Percentiles rank a stretch among this genome's conserved stretches.
Evolutionary conservation across 2,329 filamentous ascomycete genomes (phyloP).

Genomic region (Fusarium globosum): DNA sequence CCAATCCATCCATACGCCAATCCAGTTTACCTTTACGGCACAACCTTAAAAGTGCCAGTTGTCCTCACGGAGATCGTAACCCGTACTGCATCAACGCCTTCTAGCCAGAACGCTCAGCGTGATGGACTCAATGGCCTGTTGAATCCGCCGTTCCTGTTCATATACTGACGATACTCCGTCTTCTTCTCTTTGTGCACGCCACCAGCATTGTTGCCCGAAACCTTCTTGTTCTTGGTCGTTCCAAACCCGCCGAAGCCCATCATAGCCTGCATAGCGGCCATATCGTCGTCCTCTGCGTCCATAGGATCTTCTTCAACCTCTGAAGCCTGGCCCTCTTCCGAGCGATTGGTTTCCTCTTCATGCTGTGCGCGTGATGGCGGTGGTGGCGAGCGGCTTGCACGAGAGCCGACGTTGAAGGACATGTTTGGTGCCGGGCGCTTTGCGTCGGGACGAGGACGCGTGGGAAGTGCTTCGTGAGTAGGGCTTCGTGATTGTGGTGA

Average conservation of each 20-base stretch:
- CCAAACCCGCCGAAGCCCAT: conserved; percentile 93
- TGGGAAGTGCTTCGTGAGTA: conserved; percentile 48
- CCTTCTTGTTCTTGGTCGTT: conserved; percentile 88
- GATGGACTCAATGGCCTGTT: conserved; percentile 78
- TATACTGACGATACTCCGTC: conserved; percentile 96
- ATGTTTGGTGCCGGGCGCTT: conserved; percentile 43
- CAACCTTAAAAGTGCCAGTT: background rate
- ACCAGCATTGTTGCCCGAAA: conserved; percentile 86
- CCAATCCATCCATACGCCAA: background rate
- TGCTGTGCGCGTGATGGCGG: conserved; percentile 8
- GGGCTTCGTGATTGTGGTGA: conserved; percentile 48
- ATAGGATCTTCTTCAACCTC: conserved; percentile 37
- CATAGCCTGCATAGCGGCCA: conserved; percentile 80
- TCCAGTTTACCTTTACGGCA: background rate
- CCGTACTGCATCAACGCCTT: background rate
- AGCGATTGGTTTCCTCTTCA: conserved; percentile 34
- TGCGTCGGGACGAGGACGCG: conserved; percentile 47
- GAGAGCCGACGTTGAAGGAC: conserved; percentile 50
- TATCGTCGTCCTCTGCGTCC: conserved; percentile 68
- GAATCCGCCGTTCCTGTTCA: conserved; percentile 86
- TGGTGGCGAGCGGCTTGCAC: conserved; percentile 42
- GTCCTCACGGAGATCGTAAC: conserved; percentile 6
- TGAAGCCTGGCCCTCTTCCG: conserved; percentile 16
- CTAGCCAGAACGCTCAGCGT: conserved; percentile 44
- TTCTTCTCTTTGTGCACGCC: conserved; percentile 92